phyloP scores from a whole-genome alignment of 2,329 filamentous ascomycete genomes.

The Ophiostoma montium region DNA sequence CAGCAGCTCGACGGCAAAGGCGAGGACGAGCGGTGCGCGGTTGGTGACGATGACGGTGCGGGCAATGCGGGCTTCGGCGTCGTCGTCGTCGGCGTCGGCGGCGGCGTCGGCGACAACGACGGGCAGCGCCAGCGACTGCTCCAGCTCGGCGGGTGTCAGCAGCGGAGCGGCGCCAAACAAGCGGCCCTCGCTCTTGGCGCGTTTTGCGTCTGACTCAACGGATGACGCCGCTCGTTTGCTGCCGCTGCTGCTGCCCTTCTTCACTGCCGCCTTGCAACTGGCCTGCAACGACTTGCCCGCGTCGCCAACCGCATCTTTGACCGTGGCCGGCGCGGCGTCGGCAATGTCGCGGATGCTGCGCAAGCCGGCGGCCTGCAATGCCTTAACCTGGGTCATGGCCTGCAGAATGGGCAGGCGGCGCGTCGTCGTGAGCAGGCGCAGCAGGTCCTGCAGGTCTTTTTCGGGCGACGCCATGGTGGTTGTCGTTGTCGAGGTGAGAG shows the following conservation, averaged over 20 bases:
- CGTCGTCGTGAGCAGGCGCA: slow-evolving; percentile 40
- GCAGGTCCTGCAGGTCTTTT: slow-evolving; percentile 45
- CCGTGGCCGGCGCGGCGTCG: slow-evolving; percentile 28
- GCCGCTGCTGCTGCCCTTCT: slow-evolving; percentile 19
- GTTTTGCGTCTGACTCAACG: slow-evolving; percentile 18
- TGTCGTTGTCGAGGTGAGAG: neutral
- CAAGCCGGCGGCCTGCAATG: slow-evolving; percentile 39
- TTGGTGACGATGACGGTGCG: slow-evolving; percentile 50
- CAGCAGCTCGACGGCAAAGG: slow-evolving; percentile 60
- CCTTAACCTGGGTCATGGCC: slow-evolving; percentile 44
- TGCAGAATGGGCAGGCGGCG: slow-evolving; percentile 45
- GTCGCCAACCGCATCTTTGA: slow-evolving; percentile 34
- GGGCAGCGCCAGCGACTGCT: slow-evolving; percentile 48
- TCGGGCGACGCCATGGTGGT: slow-evolving; percentile 22
- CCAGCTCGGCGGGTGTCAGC: slow-evolving; percentile 42
- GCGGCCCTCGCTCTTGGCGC: slow-evolving; percentile 15
- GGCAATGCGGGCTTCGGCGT: slow-evolving; percentile 37
- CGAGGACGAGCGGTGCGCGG: slow-evolving; percentile 66
- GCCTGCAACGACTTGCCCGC: slow-evolving; percentile 35
- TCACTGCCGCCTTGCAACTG: slow-evolving; percentile 39
- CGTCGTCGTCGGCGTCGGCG: slow-evolving; percentile 18
- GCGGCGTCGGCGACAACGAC: slow-evolving; percentile 27
- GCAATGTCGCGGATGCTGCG: slow-evolving; percentile 42
- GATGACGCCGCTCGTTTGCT: neutral
- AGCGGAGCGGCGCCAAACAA: slow-evolving; percentile 21